These are phyloP conservation scores for Malus hybrid DNA, from an alignment of 331 rosid genomes.

Conservation along the genomic window DNA sequence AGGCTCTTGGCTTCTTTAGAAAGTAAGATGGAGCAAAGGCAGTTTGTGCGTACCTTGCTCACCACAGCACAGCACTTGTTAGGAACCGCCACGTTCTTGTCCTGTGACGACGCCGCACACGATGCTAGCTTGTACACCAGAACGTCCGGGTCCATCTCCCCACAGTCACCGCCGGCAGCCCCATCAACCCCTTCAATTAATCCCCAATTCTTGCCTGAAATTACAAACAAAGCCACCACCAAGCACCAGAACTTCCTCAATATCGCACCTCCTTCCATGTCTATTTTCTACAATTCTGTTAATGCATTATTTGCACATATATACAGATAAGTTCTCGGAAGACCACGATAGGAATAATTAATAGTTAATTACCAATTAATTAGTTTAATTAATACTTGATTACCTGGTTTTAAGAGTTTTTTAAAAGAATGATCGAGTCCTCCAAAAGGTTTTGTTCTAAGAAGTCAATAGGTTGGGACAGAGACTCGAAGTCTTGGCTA, in stretches of 20 bases:
- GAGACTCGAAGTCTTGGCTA: too few species aligned
- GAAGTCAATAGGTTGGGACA: too few species aligned
- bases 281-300: background rate
- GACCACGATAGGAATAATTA: too few species aligned
- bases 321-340: too few species aligned
- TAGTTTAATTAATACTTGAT: too few species aligned
- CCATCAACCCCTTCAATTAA: conserved; percentile 1
- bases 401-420: too few species aligned
- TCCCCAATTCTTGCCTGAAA: background rate
- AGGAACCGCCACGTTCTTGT: background rate
- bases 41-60: background rate
- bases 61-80: background rate
- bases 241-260: background rate
- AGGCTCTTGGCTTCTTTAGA: background rate
- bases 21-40: conserved; percentile 7
- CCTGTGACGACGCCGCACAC: background rate
- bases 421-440: too few species aligned
- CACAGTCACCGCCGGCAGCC: background rate
- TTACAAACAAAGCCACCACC: background rate
- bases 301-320: background rate
- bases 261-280: background rate
- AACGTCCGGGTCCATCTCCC: background rate
- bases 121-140: background rate
- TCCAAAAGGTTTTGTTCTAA: too few species aligned
- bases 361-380: too few species aligned